Evolutionary conservation across 352 stramenopile genomes (phyloP), one percentile per base, ranked within the genome.

Genomic region (Phytophthora macrochlamydospora): DNA sequence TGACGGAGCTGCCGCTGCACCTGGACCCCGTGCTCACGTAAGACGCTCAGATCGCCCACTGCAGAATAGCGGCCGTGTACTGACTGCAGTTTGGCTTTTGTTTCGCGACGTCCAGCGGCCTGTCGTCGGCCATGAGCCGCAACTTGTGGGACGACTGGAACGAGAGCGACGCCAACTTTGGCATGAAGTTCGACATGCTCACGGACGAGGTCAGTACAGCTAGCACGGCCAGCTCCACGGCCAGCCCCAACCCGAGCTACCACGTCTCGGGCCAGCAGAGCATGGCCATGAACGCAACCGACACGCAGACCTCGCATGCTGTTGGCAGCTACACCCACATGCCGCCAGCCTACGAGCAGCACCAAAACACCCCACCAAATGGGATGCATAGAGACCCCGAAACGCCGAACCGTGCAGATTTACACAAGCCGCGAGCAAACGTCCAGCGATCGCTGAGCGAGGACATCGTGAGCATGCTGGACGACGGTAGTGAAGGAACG

Each of bases 101-200:
- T 28, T 54, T 9, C 56, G 30, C n/a, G 54, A 33, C 13, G 33
- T 8, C 29, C 53, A 95, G 88, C 11, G 88, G 85, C 2, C 73
- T 94, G 6, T 90, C 86, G 52, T 91, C 83, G n/a, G 91, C 79
- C 40, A 71, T 93, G 65, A 93, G 85, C 44, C 84, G 88, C 43
- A 95, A 95, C 64, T 67, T 95, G 24, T 95, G 88, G 88, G 86
- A 94, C 57, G 88, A 95, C 70, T 95, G 88, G 88, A 95, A 92
- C 60, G 87, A 95, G 58, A 84, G 75, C 60, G 86, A 91, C 52
- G 59, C 74, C 31, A 86, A 75, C 56, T 86, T 93, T 46, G 66
- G 70, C 33, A 79, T 85, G 67, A 89, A 90, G 66, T 85, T 92
- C 45, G 82, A 90, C 61, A 88, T 90, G 75, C 85, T 91, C 33